Evolutionary conservation across 305 asterid species (phyloP).

Genomic region (Solanum hybrid): DNA sequence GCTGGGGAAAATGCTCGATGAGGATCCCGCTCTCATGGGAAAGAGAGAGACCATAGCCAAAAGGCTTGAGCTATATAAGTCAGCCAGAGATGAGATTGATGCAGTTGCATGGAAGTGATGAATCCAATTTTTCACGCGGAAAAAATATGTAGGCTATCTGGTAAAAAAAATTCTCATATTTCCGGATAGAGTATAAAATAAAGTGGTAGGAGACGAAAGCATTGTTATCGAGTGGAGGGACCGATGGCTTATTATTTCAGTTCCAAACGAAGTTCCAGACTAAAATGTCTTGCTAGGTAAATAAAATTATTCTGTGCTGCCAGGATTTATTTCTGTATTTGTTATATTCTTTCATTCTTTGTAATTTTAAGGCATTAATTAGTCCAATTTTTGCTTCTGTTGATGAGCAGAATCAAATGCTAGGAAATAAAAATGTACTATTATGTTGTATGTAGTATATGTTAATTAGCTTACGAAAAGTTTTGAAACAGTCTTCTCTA

Average conservation of each 20-base stretch:
- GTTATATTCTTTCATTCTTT: conserved; percentile 2
- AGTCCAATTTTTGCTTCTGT: background rate
- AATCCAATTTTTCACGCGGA: background rate
- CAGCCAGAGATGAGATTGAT: conserved; percentile 93
- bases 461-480: background rate
- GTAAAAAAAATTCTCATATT: background rate
- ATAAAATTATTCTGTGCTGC: background rate
- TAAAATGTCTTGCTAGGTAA: background rate
- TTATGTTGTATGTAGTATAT: background rate
- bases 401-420: background rate
- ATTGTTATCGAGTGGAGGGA: background rate
- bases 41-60: conserved; percentile 74
- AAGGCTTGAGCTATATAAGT: conserved; percentile 82
- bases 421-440: background rate
- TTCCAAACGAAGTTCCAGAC: too few relatives aligned
- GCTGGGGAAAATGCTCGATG: conserved; percentile 87
- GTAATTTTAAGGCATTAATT: background rate
- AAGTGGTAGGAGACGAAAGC: background rate
- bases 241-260: background rate
- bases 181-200: background rate
- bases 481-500: background rate
- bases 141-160: background rate
- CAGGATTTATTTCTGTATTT: conserved; percentile 1
- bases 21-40: conserved; percentile 87
- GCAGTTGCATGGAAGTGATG: conserved; percentile 90